These are phyloP conservation scores for Cytospora schulzeri DNA, from an alignment of 2,329 filamentous ascomycete species.

Conservation along the genomic window DNA sequence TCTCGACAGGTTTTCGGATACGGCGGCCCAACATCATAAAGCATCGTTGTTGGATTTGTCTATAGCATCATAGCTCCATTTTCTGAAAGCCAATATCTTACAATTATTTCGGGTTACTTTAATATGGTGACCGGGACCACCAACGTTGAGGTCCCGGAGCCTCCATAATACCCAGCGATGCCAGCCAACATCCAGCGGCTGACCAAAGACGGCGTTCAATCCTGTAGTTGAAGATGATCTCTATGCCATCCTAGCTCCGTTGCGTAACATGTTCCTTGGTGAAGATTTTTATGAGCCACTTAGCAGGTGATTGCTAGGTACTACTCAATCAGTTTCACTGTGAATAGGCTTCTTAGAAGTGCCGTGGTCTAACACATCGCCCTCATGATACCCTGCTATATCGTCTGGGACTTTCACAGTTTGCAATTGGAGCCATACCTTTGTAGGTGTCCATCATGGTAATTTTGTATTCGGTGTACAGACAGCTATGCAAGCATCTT, in stretches of 20 bases:
- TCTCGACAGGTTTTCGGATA: conserved; percentile 29
- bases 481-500: not conserved
- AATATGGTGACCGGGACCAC: not conserved
- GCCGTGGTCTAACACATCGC: not conserved
- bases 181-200: not conserved
- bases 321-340: not conserved
- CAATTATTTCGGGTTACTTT: not conserved
- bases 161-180: not conserved
- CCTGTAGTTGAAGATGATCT: not conserved
- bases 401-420: too few relatives aligned
- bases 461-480: not conserved
- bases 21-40: conserved; percentile 22
- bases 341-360: not conserved
- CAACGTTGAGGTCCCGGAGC: not conserved
- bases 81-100: conserved; percentile 26
- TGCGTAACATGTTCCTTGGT: not conserved
- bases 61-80: conserved; percentile 29
- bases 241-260: not conserved
- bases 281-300: not conserved
- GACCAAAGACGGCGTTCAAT: not conserved
- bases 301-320: not conserved
- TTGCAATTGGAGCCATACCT: not conserved
- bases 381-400: not conserved
- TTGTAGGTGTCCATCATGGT: not conserved
- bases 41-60: conserved; percentile 29